phyloP scores from a whole-genome alignment of 2,329 filamentous ascomycete genomes.

The Cryphonectria nitschkei region DNA sequence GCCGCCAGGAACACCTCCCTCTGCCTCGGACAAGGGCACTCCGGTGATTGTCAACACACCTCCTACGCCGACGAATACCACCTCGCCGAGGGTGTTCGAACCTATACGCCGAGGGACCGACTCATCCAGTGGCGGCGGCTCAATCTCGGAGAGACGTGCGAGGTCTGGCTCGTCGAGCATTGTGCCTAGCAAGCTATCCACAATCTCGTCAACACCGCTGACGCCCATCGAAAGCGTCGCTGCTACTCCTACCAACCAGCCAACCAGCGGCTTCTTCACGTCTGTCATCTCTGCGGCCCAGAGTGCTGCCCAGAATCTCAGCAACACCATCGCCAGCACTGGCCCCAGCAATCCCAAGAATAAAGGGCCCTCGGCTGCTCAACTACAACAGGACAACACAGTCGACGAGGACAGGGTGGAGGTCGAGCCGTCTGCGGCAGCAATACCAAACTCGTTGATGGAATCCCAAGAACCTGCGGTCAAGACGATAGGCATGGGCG shows the following conservation, averaged over 20 bases:
- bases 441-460: conserved; percentile 45
- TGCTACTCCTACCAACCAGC: conserved; percentile 47
- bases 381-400: conserved; percentile 33
- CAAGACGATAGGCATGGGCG: conserved; percentile 85
- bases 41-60: conserved; percentile 68
- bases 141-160: conserved; percentile 68
- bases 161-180: conserved; percentile 59
- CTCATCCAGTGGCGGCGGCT: conserved; percentile 45
- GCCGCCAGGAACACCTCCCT: conserved; percentile 55
- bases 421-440: conserved; percentile 48
- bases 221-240: conserved; percentile 73
- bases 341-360: conserved; percentile 50
- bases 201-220: conserved; percentile 70
- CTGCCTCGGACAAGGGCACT: conserved; percentile 46
- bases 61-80: conserved; percentile 62
- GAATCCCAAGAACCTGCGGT: conserved; percentile 74
- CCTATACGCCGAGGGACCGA: conserved; percentile 32
- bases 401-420: conserved; percentile 44
- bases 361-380: conserved; percentile 10
- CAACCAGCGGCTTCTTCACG: conserved; percentile 82
- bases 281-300: conserved; percentile 92
- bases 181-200: conserved; percentile 86
- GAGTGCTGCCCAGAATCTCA: conserved; percentile 80
- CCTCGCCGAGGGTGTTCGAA: conserved; percentile 33
- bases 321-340: conserved; percentile 73